Percentiles rank a stretch among this genome's conserved stretches.
phyloP scores from a whole-genome alignment of 306 rosid species.

The Adenanthera pavonina region DNA sequence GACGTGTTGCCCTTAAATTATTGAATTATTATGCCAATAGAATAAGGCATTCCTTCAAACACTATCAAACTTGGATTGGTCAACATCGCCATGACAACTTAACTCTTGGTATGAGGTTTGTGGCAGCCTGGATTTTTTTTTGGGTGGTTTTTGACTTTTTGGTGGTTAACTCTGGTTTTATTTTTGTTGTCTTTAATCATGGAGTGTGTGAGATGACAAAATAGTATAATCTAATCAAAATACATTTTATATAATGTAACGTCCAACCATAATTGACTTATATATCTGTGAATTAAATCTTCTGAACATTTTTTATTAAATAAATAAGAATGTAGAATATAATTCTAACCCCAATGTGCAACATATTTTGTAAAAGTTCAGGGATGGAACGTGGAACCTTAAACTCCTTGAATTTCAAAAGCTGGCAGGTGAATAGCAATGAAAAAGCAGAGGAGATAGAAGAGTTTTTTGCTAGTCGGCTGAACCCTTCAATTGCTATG shows the following conservation, averaged over 20 bases:
- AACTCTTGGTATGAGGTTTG: not conserved
- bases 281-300: not conserved
- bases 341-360: slow-evolving; percentile 15
- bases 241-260: not conserved
- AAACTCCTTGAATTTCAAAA: slow-evolving; percentile 32
- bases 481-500: slow-evolving; percentile 52
- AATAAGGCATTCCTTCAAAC: not conserved
- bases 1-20: not conserved
- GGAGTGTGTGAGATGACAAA: not conserved
- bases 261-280: not conserved
- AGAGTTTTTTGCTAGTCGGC: slow-evolving; percentile 49
- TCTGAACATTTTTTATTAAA: not conserved
- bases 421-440: slow-evolving; percentile 57
- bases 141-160: not conserved
- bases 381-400: slow-evolving; percentile 1
- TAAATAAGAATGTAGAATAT: not conserved
- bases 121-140: slow-evolving; percentile 11
- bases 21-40: not conserved
- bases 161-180: slow-evolving; percentile 1
- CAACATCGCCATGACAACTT: not conserved
- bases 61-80: slow-evolving; percentile 22
- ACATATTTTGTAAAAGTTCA: not conserved
- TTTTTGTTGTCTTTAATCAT: slow-evolving; percentile 9
- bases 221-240: not conserved
- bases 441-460: slow-evolving; percentile 64